Evolutionary conservation across 345 rosid genomes (phyloP), one percentile per base, ranked within the genome.

Genomic region (Gossypium herbaceum): DNA sequence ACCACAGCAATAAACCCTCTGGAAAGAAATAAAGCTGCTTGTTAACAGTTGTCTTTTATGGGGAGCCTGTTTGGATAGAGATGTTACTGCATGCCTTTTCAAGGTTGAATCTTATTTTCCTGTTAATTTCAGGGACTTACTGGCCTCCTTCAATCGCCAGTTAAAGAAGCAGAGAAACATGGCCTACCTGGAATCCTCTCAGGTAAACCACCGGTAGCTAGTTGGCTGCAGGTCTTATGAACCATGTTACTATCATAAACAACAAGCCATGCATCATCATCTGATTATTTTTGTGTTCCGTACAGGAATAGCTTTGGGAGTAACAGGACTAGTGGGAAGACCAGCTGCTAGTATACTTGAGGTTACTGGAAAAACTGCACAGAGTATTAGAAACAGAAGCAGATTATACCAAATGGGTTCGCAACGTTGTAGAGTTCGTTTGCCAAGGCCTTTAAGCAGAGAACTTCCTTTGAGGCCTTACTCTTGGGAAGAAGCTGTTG

Each of bases 311-410:
- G 98, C 95, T 22, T 77, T 88, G 63, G 98, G 98, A 77, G 85
- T 94, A 11, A 88, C 98, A n/a, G 94, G 98, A 82, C 88, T 94
- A 43, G 97, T 94, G 84, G 97, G 97, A 74, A 87, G 90, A 78
- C 98, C 98, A 20, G 88, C 97, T 63, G 98, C 98, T 77, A 94
- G 97, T 81, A 90, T 94, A 74, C 98, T 91, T 64, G 95, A 94
- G 84, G 95, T 90, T 25, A 90, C 97, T 12, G 98, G 97, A 41
- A 91, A 85, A 90, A 94, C 97, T 25, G 97, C 98, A 39, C 92
- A 91, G 74, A 91, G 98, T 85, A 90, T 94, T 77, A 87, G 97
- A 85, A 94, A 88, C 81, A 80, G 90, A 82, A 94, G 97, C 81
- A 85, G 76, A 76, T 78, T 86, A 63, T 82, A 89, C 82, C 90